Percentiles rank a stretch among this genome's conserved stretches.
Evolutionary conservation across 2,329 filamentous ascomycete species (phyloP).

Genomic region (Berkeleyomyces basicola): DNA sequence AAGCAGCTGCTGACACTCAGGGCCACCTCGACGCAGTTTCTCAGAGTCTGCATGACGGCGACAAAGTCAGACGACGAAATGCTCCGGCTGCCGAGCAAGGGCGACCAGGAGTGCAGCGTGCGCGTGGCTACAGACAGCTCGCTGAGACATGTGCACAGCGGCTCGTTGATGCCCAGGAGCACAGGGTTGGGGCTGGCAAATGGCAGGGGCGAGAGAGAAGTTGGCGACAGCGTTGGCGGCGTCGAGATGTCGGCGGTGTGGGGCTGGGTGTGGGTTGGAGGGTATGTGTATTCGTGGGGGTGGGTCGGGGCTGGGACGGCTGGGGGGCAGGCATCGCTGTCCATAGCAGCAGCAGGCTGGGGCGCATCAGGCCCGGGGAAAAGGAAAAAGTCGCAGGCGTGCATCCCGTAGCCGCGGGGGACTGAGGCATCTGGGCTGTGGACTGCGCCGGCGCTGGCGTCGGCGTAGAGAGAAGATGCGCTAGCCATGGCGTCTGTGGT

Average conservation of each 20-base stretch:
- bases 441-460: background rate
- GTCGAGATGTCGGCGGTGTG: background rate
- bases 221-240: background rate
- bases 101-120: constrained; percentile 23
- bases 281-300: background rate
- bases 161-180: constrained; percentile 12
- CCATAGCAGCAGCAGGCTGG: background rate
- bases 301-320: background rate
- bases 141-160: constrained; percentile 31
- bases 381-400: background rate
- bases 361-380: background rate
- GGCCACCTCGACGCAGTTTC: background rate
- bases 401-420: background rate
- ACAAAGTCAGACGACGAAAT: background rate
- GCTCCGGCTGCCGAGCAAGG: background rate
- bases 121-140: constrained; percentile 34
- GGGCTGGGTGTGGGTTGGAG: background rate
- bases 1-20: background rate
- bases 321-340: background rate
- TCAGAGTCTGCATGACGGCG: too few relatives aligned
- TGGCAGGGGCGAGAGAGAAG: background rate
- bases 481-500: background rate
- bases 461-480: background rate
- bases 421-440: background rate
- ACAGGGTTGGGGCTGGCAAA: background rate